Conservation (phyloP, 169 alveolate genomes). For the Eimeria brunetti region DNA sequence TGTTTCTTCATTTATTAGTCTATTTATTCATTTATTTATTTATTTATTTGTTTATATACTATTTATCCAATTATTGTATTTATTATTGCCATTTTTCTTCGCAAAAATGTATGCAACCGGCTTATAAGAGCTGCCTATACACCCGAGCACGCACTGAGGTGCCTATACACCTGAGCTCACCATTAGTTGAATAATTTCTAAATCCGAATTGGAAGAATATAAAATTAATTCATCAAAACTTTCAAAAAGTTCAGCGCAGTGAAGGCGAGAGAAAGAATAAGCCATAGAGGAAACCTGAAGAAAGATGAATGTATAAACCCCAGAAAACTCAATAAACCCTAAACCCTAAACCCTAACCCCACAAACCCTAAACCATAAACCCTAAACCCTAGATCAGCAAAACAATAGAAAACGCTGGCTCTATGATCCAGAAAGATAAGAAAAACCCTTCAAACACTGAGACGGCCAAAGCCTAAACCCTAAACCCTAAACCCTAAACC, state of each 20-base stretch:
- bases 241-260: neutral
- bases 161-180: slow-evolving; percentile 7
- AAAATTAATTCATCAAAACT: neutral
- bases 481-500: neutral
- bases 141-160: neutral
- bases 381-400: neutral
- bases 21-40: neutral
- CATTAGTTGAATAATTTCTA: neutral
- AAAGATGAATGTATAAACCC: neutral
- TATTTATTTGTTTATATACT: too few relatives aligned
- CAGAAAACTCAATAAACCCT: neutral
- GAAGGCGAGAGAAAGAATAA: slow-evolving; percentile 18
- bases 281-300: slow-evolving; percentile 31
- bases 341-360: neutral
- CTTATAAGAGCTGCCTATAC: neutral
- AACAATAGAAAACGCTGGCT: too few relatives aligned
- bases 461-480: too few relatives aligned
- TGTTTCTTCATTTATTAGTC: too few relatives aligned
- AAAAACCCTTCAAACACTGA: too few relatives aligned
- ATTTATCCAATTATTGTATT: too few relatives aligned
- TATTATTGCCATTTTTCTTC: too few relatives aligned
- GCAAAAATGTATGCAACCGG: neutral
- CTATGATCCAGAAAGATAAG: too few relatives aligned
- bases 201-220: neutral
- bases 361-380: neutral